These are phyloP conservation scores for Dentiscutata heterogama DNA, from an alignment of 371 early-diverging fungal species.

Conservation along the genomic window DNA sequence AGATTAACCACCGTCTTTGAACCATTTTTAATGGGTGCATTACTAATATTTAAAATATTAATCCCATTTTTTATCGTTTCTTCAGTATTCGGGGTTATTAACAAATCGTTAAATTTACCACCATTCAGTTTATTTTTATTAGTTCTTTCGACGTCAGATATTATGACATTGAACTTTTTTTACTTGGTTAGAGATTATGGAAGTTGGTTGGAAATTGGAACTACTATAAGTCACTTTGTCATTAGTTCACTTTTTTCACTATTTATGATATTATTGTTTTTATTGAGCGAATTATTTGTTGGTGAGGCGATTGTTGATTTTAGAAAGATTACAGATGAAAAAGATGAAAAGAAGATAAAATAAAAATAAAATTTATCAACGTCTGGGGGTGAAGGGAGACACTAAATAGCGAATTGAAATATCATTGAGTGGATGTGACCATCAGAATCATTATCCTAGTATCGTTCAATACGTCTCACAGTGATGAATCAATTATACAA, in stretches of 20 bases:
- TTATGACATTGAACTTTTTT: slow-evolving; percentile 96
- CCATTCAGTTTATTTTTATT: slow-evolving; percentile 87
- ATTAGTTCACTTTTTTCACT: slow-evolving; percentile 87
- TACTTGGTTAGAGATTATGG: slow-evolving; percentile 93
- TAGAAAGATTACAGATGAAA: no score
- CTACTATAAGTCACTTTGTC: slow-evolving; percentile 90
- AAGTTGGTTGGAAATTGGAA: slow-evolving; percentile 97
- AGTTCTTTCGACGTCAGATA: slow-evolving; percentile 87
- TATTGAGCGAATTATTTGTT: slow-evolving; percentile 51
- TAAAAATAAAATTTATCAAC: no score
- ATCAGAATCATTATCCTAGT: no score
- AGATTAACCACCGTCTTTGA: slow-evolving; percentile 90
- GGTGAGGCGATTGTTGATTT: slow-evolving; percentile 25
- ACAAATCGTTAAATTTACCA: slow-evolving; percentile 77
- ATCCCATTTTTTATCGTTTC: slow-evolving; percentile 94
- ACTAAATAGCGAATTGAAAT: no score
- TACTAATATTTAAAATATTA: slow-evolving; percentile 88
- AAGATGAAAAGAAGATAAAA: no score
- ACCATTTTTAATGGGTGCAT: slow-evolving; percentile 90
- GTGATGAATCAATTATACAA: no score
- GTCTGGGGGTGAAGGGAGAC: no score
- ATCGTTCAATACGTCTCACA: no score
- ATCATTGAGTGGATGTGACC: no score
- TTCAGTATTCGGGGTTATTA: slow-evolving; percentile 81
- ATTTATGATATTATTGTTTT: slow-evolving; percentile 79